A percentile compares a stretch with the other conserved stretches of the same genome.
Evolutionary conservation across 2,329 filamentous ascomycete species (phyloP).

Genomic region (Sarocladium oryzae): DNA sequence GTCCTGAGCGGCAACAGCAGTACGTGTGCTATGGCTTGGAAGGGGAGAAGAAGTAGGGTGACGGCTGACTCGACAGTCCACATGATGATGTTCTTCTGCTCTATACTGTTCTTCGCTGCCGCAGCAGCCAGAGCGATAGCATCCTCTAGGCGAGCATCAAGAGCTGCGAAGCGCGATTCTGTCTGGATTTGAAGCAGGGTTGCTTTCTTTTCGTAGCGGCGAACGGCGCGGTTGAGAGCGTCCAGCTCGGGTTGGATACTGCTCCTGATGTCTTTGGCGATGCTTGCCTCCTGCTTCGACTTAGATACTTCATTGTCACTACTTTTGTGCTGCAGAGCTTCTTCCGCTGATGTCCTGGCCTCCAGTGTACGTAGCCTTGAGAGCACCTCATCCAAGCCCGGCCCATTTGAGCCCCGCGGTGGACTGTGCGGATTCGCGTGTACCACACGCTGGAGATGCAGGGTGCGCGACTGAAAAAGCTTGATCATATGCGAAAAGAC

Average conservation of each 20-base stretch:
- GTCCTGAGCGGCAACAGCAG: conserved; percentile 37
- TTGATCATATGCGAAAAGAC: conserved; percentile 77
- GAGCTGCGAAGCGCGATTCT: conserved; percentile 64
- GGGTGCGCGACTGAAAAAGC: conserved; percentile 69
- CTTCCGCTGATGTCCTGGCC: conserved; percentile 31
- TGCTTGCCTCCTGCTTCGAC: conserved; percentile 34
- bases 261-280: conserved; percentile 54
- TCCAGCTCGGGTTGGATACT: conserved; percentile 76
- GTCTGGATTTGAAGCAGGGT: conserved; percentile 68
- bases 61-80: conserved; percentile 32
- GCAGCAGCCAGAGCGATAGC: conserved; percentile 75
- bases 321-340: conserved; percentile 20
- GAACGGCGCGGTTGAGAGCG: conserved; percentile 78
- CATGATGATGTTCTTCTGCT: conserved; percentile 28
- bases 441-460: conserved; percentile 74
- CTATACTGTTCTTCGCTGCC: conserved; percentile 49
- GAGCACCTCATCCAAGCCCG: conserved; percentile 48
- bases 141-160: conserved; percentile 69
- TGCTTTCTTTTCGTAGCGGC: conserved; percentile 85
- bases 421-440: conserved; percentile 39
- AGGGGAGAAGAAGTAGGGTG: conserved; percentile 32
- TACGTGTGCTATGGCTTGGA: conserved; percentile 32
- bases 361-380: conserved; percentile 67
- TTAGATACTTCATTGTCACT: conserved; percentile 25
- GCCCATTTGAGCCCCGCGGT: not conserved